These are phyloP conservation scores for Pythium dissimile DNA, from an alignment of 352 stramenopile genomes.

Conservation along the genomic window DNA sequence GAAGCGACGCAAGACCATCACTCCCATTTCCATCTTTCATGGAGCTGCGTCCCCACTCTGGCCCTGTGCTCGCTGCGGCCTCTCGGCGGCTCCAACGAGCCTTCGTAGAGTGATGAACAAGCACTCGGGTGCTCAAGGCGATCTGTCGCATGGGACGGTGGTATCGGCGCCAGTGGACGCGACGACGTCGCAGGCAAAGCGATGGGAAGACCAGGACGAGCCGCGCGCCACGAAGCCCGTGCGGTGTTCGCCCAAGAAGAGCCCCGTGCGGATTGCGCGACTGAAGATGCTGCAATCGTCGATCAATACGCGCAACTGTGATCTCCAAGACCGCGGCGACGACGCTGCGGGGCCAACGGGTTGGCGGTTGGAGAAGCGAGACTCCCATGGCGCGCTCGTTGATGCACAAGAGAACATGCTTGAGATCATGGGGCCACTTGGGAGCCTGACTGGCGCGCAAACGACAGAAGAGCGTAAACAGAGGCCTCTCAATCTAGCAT, in stretches of 20 bases:
- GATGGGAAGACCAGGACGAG: conserved; percentile 18
- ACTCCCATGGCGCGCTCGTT: conserved; percentile 25
- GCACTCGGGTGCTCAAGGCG: not conserved
- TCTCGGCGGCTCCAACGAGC: too few species aligned
- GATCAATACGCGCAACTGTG: conserved; percentile 77
- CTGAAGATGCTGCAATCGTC: conserved; percentile 83
- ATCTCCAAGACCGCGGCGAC: conserved; percentile 44
- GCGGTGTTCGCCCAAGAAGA: conserved; percentile 55
- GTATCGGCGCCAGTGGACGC: not conserved
- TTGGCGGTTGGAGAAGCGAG: conserved; percentile 15
- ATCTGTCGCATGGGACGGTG: not conserved
- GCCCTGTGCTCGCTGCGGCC: too few species aligned
- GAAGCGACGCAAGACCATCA: conserved; percentile 25
- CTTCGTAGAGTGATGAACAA: too few species aligned
- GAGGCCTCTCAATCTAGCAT: conserved; percentile 31
- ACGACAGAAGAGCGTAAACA: conserved; percentile 16
- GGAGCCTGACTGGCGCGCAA: conserved; percentile 48
- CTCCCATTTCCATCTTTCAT: conserved; percentile 1
- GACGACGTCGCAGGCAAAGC: conserved; percentile 16
- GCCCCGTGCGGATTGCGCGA: conserved; percentile 64
- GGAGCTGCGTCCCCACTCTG: conserved; percentile 14
- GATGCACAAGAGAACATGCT: conserved; percentile 44
- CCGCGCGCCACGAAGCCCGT: conserved; percentile 16
- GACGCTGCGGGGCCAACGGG: not conserved
- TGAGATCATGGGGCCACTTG: conserved; percentile 67